Conservation (phyloP, 768 basidiomycete species). For the Russula sp. region DNA sequence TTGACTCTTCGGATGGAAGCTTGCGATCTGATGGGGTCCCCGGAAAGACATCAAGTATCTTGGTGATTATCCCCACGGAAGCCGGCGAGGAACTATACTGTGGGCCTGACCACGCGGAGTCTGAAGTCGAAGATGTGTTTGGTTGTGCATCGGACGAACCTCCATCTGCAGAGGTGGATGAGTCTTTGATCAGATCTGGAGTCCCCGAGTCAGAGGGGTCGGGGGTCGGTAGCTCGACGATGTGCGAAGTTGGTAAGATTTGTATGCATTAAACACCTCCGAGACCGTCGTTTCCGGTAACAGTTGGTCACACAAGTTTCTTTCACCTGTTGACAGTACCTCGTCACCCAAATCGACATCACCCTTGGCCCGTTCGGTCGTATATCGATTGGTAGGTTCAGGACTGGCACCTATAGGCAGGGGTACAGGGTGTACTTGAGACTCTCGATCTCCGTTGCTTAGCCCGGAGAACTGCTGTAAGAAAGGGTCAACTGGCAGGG, state of each 20-base stretch:
- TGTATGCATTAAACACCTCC: not conserved
- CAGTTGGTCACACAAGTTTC: not conserved
- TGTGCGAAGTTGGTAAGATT: conserved; percentile 10
- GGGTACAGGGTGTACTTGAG: conserved; percentile 4
- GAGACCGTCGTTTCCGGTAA: not conserved
- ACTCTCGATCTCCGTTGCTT: conserved; percentile 4
- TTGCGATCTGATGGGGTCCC: not conserved
- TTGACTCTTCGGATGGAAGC: not conserved
- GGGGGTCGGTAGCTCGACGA: conserved; percentile 11
- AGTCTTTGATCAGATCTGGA: conserved; percentile 22
- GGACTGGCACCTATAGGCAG: conserved; percentile 1
- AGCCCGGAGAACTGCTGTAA: not conserved
- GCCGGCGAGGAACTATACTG: conserved; percentile 8
- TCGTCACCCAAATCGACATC: not conserved
- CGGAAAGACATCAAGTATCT: conserved; percentile 17
- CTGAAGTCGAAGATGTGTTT: not conserved
- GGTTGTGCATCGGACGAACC: conserved; percentile 7
- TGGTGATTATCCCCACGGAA: conserved; percentile 3
- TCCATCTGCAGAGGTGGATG: conserved; percentile 12
- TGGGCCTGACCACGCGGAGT: conserved; percentile 7
- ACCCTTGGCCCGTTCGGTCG: not conserved
- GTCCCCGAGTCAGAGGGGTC: conserved; percentile 10
- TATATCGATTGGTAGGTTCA: no score
- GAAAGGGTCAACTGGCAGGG: conserved; percentile 18
- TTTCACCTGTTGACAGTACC: not conserved